Evolutionary conservation across 2,329 filamentous ascomycete species (phyloP).

Genomic region (Pestalotiopsis sp.): DNA sequence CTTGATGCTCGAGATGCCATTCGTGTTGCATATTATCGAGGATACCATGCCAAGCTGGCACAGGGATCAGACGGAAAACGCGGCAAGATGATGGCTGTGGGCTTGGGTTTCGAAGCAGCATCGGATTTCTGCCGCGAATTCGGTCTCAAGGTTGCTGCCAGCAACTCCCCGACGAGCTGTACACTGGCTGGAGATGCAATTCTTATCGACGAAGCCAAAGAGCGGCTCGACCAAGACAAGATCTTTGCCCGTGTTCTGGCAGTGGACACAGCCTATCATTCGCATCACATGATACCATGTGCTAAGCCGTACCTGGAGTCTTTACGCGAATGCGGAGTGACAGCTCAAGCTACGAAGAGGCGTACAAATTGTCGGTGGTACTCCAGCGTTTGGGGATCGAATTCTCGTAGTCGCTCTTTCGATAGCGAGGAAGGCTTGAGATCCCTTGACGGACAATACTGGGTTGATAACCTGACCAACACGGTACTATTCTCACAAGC

Average conservation of each 20-base stretch:
- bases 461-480: conserved; percentile 23
- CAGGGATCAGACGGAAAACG: conserved; percentile 9
- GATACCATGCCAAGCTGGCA: neutral
- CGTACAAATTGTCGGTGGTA: conserved; percentile 8
- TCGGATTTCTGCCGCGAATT: conserved; percentile 16
- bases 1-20: conserved; percentile 31
- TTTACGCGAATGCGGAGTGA: neutral
- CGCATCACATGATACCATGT: conserved; percentile 34
- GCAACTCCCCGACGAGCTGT: conserved; percentile 30
- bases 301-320: conserved; percentile 16
- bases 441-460: conserved; percentile 18
- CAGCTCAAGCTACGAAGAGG: neutral
- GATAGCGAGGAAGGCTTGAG: too few relatives aligned
- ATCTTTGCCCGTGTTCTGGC: conserved; percentile 29
- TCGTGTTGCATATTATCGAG: conserved; percentile 31
- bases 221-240: conserved; percentile 15
- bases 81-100: conserved; percentile 44
- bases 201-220: conserved; percentile 23
- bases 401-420: neutral
- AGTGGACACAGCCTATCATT: conserved; percentile 42
- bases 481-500: conserved; percentile 26
- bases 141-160: conserved; percentile 23
- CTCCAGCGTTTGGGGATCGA: conserved; percentile 15
- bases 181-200: conserved; percentile 31
- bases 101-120: conserved; percentile 34